A percentile compares a stretch with the other conserved stretches of the same genome.
These are phyloP conservation scores for Xylaria multiplex DNA, from an alignment of 2,329 filamentous ascomycete genomes.

Conservation along the genomic window DNA sequence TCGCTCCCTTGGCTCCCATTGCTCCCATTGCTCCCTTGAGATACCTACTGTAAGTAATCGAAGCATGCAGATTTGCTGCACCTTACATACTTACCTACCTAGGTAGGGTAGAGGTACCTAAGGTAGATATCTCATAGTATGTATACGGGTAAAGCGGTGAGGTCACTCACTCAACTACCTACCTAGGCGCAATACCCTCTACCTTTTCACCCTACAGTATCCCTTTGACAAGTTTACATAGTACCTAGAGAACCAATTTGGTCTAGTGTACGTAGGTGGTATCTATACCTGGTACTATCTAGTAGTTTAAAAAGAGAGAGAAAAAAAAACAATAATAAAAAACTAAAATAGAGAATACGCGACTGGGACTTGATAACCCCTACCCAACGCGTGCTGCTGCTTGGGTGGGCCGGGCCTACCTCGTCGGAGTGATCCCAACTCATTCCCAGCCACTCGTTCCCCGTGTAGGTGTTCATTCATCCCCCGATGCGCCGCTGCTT, in stretches of 20 bases:
- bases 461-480: background rate
- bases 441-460: constrained; percentile 17
- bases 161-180: background rate
- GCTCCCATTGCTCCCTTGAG: background rate
- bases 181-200: too few relatives aligned
- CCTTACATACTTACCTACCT: too few relatives aligned
- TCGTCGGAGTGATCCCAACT: background rate
- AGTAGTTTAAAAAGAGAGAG: background rate
- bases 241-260: too few relatives aligned
- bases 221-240: too few relatives aligned
- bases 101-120: too few relatives aligned
- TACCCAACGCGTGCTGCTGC: background rate
- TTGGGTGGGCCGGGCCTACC: background rate
- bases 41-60: too few relatives aligned
- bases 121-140: too few relatives aligned
- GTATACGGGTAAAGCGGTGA: background rate
- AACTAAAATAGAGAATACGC: background rate
- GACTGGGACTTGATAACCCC: background rate
- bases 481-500: constrained; percentile 8
- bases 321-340: background rate
- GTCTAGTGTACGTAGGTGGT: too few relatives aligned
- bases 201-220: too few relatives aligned
- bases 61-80: too few relatives aligned
- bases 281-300: too few relatives aligned
- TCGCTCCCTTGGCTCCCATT: background rate